phyloP scores from a whole-genome alignment of 2,329 filamentous ascomycete genomes.

The Fusarium sp. region DNA sequence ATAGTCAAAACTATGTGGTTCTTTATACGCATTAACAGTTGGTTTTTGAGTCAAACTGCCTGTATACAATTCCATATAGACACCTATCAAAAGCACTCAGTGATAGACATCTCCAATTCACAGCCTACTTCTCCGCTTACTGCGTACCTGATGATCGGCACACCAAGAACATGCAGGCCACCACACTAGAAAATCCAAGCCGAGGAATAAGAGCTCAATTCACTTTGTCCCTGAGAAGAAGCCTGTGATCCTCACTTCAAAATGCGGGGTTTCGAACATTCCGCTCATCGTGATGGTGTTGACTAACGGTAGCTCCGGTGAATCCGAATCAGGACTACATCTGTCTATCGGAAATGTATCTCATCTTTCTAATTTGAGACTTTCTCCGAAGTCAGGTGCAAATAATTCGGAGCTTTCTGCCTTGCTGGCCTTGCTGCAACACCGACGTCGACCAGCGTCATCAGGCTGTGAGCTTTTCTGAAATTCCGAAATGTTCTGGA shows the following conservation, averaged over 20 bases:
- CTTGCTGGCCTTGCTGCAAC: slow-evolving; percentile 6
- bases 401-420: background rate
- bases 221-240: slow-evolving; percentile 14
- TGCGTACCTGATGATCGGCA: slow-evolving; percentile 39
- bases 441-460: slow-evolving; percentile 16
- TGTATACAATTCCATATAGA: background rate
- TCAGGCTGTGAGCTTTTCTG: background rate
- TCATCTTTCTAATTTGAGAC: slow-evolving; percentile 24
- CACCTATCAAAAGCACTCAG: background rate
- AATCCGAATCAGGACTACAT: slow-evolving; percentile 11
- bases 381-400: slow-evolving; percentile 26
- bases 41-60: background rate
- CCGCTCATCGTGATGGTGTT: slow-evolving; percentile 29
- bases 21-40: background rate
- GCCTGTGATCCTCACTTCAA: slow-evolving; percentile 35
- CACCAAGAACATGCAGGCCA: slow-evolving; percentile 31
- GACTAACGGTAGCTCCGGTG: slow-evolving; percentile 21
- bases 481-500: slow-evolving; percentile 3
- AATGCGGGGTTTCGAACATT: slow-evolving; percentile 22
- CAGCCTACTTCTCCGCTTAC: slow-evolving; percentile 5
- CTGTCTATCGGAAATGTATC: slow-evolving; percentile 14
- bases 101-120: background rate
- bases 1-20: rapidly evolving
- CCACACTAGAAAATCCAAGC: slow-evolving; percentile 24
- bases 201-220: slow-evolving; percentile 32